These are phyloP conservation scores for Pseudomicrostroma phylloplanum DNA, from an alignment of 1,284 basidiomycete species.

Conservation along the genomic window DNA sequence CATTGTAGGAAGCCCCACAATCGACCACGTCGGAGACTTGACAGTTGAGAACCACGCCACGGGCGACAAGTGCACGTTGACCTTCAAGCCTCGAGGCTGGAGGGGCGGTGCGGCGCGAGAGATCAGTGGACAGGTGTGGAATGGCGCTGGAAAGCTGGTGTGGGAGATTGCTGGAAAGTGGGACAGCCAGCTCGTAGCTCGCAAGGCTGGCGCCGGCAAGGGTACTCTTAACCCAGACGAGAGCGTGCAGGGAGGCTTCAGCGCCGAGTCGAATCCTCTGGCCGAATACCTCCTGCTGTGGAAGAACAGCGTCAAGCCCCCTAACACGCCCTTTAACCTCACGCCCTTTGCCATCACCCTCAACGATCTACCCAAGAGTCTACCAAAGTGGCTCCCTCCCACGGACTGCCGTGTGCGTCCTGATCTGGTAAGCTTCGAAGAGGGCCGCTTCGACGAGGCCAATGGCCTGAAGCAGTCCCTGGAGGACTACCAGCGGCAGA, in stretches of 20 bases:
- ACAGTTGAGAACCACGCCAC: conserved; percentile 87
- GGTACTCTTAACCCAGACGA: conserved; percentile 70
- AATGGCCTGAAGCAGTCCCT: conserved; percentile 79
- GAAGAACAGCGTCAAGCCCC: conserved; percentile 72
- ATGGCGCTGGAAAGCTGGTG: conserved; percentile 61
- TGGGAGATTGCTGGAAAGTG: conserved; percentile 94
- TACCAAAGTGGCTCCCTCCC: conserved; percentile 71
- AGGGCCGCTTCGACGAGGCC: conserved; percentile 80
- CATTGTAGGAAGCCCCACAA: conserved; percentile 83
- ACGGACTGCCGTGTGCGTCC: conserved; percentile 91
- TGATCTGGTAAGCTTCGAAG: conserved; percentile 74
- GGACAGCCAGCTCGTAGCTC: conserved; percentile 88
- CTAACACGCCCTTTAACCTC: conserved; percentile 59
- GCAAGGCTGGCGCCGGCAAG: conserved; percentile 62
- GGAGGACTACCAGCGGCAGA: conserved; percentile 80
- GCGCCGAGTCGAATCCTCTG: conserved; percentile 55
- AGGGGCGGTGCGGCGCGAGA: conserved; percentile 83
- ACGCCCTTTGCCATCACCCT: conserved; percentile 90
- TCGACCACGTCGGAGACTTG: conserved; percentile 94
- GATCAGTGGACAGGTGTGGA: conserved; percentile 76
- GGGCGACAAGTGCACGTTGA: conserved; percentile 77
- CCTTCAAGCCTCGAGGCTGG: conserved; percentile 95
- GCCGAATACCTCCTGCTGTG: conserved; percentile 74
- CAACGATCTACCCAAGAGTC: conserved; percentile 67
- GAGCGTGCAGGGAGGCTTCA: conserved; percentile 44